A percentile compares a stretch with the other conserved stretches of the same genome.
Evolutionary conservation across 106 monocot genomes (phyloP).

Genomic region (Triglochin maritima): DNA sequence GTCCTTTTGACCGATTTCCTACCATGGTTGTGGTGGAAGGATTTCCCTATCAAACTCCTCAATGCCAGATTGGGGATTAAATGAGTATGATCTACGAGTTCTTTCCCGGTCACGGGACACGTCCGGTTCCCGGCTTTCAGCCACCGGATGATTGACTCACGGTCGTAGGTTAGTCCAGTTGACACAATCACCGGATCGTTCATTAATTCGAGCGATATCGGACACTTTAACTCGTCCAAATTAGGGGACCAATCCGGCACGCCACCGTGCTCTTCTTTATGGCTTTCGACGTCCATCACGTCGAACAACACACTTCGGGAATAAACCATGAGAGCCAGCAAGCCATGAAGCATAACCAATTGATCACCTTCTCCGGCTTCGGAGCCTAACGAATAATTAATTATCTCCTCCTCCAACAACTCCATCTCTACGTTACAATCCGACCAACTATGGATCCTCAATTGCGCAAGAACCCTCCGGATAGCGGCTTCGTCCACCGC

Average conservation of each 20-base stretch:
- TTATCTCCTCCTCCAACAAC: conserved; percentile 61
- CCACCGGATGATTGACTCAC: conserved; percentile 63
- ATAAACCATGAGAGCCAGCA: conserved; percentile 55
- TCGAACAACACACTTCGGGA: conserved; percentile 52
- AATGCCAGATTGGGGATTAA: conserved; percentile 54
- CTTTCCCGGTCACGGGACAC: conserved; percentile 77
- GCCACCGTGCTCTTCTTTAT: not conserved
- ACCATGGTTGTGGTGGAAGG: conserved; percentile 19
- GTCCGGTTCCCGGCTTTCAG: conserved; percentile 38
- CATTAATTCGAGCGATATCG: conserved; percentile 87
- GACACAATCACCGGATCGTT: conserved; percentile 65
- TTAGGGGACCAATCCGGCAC: conserved; percentile 10
- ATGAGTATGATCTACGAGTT: conserved; percentile 8
- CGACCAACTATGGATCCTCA: conserved; percentile 48
- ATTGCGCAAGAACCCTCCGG: conserved; percentile 26
- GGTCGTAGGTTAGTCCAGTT: conserved; percentile 90
- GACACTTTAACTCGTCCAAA: conserved; percentile 48
- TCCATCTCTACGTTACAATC: conserved; percentile 56
- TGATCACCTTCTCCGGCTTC: conserved; percentile 8
- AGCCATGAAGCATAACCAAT: conserved; percentile 29
- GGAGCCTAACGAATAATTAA: not conserved
- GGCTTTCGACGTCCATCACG: not conserved
- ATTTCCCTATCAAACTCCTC: conserved; percentile 32
- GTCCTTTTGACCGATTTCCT: conserved; percentile 14
- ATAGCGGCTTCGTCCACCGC: conserved; percentile 20